A percentile compares a stretch with the other conserved stretches of the same genome.
phyloP scores from a whole-genome alignment of 192 early-diverging fungal genomes.

The Funneliformis geosporum region DNA sequence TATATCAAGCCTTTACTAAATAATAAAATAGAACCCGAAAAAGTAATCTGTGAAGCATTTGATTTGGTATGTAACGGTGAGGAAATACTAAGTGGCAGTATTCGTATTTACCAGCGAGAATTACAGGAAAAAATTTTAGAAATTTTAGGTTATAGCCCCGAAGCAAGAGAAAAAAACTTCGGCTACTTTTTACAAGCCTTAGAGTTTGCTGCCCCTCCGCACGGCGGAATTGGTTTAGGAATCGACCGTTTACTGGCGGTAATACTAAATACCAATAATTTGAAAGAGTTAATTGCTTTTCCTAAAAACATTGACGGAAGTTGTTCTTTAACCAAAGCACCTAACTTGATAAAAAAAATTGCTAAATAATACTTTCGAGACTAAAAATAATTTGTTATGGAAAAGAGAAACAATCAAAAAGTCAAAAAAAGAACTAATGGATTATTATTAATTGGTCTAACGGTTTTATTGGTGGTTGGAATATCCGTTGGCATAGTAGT shows the following conservation, averaged over 20 bases:
- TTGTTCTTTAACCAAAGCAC: not conserved
- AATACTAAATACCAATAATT: not conserved
- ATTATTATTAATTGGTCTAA: too few species aligned
- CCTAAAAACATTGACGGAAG: conserved; percentile 1
- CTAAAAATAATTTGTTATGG: too few species aligned
- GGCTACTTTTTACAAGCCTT: too few species aligned
- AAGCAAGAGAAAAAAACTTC: too few species aligned
- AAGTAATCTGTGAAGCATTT: not conserved
- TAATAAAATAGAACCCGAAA: conserved; percentile 6
- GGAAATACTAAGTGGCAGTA: conserved; percentile 1
- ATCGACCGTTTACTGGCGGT: not conserved
- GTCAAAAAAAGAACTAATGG: too few species aligned
- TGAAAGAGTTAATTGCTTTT: conserved; percentile 7
- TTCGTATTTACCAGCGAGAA: not conserved
- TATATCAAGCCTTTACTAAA: conserved; percentile 10
- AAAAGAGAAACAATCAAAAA: too few species aligned
- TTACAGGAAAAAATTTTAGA: too few species aligned
- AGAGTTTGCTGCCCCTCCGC: not conserved
- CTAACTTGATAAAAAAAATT: not conserved
- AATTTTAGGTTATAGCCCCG: too few species aligned
- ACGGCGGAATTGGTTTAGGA: not conserved
- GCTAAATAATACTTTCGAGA: too few species aligned
- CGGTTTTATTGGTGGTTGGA: too few species aligned
- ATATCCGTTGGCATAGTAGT: too few species aligned
- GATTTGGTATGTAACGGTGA: conserved; percentile 11